Evolutionary conservation across 306 rosid species (phyloP).

Genomic region (Prunus mira): DNA sequence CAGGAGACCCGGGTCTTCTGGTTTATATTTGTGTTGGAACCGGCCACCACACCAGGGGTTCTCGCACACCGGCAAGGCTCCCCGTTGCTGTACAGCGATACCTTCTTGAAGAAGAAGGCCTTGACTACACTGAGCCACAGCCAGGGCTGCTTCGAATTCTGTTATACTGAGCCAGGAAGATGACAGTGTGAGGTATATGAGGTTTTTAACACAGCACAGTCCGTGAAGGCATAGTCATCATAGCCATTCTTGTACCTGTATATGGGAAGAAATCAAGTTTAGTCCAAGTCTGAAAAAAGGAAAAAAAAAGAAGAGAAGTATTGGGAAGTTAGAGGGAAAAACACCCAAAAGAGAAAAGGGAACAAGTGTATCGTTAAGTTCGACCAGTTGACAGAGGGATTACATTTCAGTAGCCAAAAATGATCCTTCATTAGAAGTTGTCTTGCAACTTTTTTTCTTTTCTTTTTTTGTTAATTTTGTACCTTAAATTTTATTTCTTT

Average conservation of each 20-base stretch:
- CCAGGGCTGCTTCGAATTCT: slow-evolving; percentile 86
- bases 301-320: slow-evolving; percentile 12
- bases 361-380: slow-evolving; percentile 51
- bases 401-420: slow-evolving; percentile 46
- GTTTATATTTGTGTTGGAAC: slow-evolving; percentile 90
- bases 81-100: slow-evolving; percentile 84
- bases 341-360: slow-evolving; percentile 20
- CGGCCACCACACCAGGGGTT: slow-evolving; percentile 90
- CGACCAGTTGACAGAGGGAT: slow-evolving; percentile 43
- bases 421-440: slow-evolving; percentile 29
- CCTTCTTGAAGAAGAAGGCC: slow-evolving; percentile 93
- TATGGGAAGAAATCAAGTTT: slow-evolving; percentile 53
- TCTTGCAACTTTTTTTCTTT: slow-evolving; percentile 35
- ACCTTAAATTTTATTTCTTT: slow-evolving; percentile 48
- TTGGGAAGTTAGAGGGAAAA: slow-evolving; percentile 35
- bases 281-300: slow-evolving; percentile 34
- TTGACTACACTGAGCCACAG: slow-evolving; percentile 80
- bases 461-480: slow-evolving; percentile 55
- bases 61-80: slow-evolving; percentile 89
- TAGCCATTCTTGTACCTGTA: slow-evolving; percentile 88
- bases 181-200: slow-evolving; percentile 50
- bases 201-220: slow-evolving; percentile 55
- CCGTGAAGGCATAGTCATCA: slow-evolving; percentile 47
- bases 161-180: slow-evolving; percentile 54
- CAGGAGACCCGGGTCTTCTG: slow-evolving; percentile 69